Evolutionary conservation across 805 yeast genomes (phyloP).

Genomic region (Suhomyces canberraensis): DNA sequence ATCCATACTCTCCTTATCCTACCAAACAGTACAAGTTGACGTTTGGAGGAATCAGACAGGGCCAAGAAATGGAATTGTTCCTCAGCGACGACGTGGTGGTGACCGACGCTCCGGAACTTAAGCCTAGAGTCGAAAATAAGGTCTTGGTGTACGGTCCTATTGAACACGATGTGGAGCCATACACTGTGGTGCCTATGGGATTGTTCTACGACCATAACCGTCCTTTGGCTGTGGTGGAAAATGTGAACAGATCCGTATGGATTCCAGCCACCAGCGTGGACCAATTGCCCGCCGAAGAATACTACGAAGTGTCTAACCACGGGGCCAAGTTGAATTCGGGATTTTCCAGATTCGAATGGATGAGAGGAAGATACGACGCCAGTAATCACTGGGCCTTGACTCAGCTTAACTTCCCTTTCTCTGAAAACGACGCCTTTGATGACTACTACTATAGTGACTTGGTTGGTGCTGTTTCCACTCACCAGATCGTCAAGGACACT

Average conservation of each 20-base stretch:
- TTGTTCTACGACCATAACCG: slow-evolving; percentile 60
- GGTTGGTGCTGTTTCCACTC: slow-evolving; percentile 91
- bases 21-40: slow-evolving; percentile 47
- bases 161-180: slow-evolving; percentile 40
- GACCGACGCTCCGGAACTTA: slow-evolving; percentile 24
- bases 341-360: slow-evolving; percentile 78
- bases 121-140: slow-evolving; percentile 37
- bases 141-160: slow-evolving; percentile 57
- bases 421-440: slow-evolving; percentile 27
- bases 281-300: slow-evolving; percentile 74
- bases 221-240: slow-evolving; percentile 61
- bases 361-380: slow-evolving; percentile 50
- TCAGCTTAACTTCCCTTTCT: slow-evolving; percentile 56
- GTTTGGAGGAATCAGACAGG: slow-evolving; percentile 45
- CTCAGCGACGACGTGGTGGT: slow-evolving; percentile 14
- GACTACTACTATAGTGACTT: slow-evolving; percentile 82
- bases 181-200: slow-evolving; percentile 45
- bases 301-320: slow-evolving; percentile 72
- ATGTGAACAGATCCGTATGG: slow-evolving; percentile 76
- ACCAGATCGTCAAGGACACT: slow-evolving; percentile 40
- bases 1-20: slow-evolving; percentile 58
- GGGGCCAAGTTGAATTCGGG: slow-evolving; percentile 71
- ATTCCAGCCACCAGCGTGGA: slow-evolving; percentile 76
- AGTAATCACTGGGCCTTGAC: slow-evolving; percentile 57
- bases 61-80: slow-evolving; percentile 43